Evolutionary conservation across 371 early-diverging fungal species (phyloP), one percentile per base, ranked within the genome.

Genomic region (Dichotomocladium elegans): DNA sequence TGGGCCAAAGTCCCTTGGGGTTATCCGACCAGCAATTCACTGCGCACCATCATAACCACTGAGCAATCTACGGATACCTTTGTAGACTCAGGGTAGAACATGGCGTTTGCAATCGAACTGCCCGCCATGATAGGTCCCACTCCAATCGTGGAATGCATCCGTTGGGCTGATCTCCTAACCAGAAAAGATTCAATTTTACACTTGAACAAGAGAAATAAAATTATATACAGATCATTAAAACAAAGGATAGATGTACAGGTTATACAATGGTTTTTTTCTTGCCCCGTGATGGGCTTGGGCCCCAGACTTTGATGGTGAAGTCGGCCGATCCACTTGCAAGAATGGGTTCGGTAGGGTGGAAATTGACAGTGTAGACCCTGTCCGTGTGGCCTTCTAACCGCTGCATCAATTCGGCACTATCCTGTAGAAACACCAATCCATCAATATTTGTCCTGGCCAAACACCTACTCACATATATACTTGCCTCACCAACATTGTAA

Each of bases 321-420:
- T 94, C 94, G 10, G 94, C 91, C 14, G 91, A 91, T 48, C 91
- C 87, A 22, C 86, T 86, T 1, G 87, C 88, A 34, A 94, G 67
- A 17, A 90, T 80, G 11, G 89, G 86, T 41, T 93, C 91, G 1
- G 76, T 77, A 10, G 92, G 92, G 65, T 92, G 92, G 55, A 92
- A 94, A 50, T 85, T 81, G 3, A 89, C 89, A 15, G 86, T 81
- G 60, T 94, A 92, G 1, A 94, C 94, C 41, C 90, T 79, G 47
- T 92, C 92, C 3, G 91, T 86, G 53, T 93, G 94, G 0, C 92
- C 94, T 61, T 91, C 88, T 27, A 92, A 70, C 37, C 87, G 72
- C 56, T 93, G 93, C 56, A 92, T 63, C 14, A 90, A 60, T 35
- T 88, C 87, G 19, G 81, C 81, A 11, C 81, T 76, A 12, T 85